Conservation (phyloP, 768 basidiomycete species). For the Kwoniella sp. region DNA sequence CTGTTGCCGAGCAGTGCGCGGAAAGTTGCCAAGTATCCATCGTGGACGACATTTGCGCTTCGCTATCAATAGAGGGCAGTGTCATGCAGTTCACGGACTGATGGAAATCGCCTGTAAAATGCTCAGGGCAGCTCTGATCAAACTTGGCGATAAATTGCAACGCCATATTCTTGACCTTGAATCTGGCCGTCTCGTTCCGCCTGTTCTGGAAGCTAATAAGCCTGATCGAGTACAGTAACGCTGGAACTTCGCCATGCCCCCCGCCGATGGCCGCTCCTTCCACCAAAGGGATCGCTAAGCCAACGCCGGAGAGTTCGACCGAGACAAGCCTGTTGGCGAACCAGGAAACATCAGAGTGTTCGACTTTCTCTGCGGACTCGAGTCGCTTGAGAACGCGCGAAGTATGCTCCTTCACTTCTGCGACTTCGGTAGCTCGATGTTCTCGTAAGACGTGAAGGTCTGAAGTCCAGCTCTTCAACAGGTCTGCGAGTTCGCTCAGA, state of each 20-base stretch:
- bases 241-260: constrained; percentile 52
- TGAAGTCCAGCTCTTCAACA: constrained; percentile 54
- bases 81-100: constrained; percentile 41
- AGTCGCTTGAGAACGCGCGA: constrained; percentile 59
- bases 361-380: constrained; percentile 18
- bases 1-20: constrained; percentile 41
- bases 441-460: constrained; percentile 72
- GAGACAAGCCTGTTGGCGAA: constrained; percentile 51
- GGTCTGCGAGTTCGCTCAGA: constrained; percentile 79
- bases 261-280: constrained; percentile 56
- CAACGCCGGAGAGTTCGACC: constrained; percentile 59
- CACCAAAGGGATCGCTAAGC: constrained; percentile 83
- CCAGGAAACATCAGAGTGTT: constrained; percentile 42
- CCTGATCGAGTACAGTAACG: constrained; percentile 79
- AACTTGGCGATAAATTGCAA: constrained; percentile 87
- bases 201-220: constrained; percentile 68
- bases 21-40: constrained; percentile 31
- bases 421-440: constrained; percentile 70
- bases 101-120: constrained; percentile 57
- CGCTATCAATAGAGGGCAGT: constrained; percentile 28
- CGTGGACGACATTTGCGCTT: constrained; percentile 38
- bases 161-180: constrained; percentile 65
- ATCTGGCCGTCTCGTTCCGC: constrained; percentile 72
- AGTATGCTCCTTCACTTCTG: constrained; percentile 77
- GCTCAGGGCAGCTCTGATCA: constrained; percentile 63